Evolutionary conservation across 345 rosid species (phyloP), one percentile per base, ranked within the genome.

Genomic region (Citrus maxima): DNA sequence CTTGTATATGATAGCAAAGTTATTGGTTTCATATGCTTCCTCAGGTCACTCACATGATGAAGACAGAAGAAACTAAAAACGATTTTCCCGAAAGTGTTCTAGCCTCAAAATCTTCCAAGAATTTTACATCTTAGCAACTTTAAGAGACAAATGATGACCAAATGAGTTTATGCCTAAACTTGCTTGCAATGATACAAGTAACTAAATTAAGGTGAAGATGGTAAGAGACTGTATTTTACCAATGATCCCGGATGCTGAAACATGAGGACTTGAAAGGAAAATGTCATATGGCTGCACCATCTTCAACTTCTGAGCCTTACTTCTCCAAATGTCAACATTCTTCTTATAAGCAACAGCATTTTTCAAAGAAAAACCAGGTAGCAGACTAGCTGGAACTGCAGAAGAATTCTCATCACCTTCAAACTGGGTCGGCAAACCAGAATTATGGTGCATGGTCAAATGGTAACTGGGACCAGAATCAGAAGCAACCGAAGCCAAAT

Each of bases 261-360:
- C 75, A 61, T 88, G 95, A 73, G 99, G 98, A 84, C 87, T 84
- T 13, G 93, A 92, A 55, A 91, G 96, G 70, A 95, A 90, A 63
- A 89, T 35, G 77, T 95, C 99, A 82, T 70, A 93, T 2, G 98
- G 97, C 71, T 90, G 93, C 81, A 87, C 86, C 86, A 71, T 78
- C 87, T 86, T 88, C 68, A 92, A 82, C 88, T 90, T 92, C 59
- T 78, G 79, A 80, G 85, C 89, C 65, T 78, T 84, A 85, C 95
- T 90, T 77, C 91, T 94, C 98, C 99, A 94, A 65, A 93, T 74
- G 80, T 90, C 90, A 78, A 90, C 27, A 80, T 86, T 90, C 70
- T 84, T 86, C 88, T 88, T 89, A 64, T 89, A 91, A 71, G 94
- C 81, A 75, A 89, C 79, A 27, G 94, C 97, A 38, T 86, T 74